Conservation (phyloP, 306 rosid species). For the Citrullus mucosospermus region DNA sequence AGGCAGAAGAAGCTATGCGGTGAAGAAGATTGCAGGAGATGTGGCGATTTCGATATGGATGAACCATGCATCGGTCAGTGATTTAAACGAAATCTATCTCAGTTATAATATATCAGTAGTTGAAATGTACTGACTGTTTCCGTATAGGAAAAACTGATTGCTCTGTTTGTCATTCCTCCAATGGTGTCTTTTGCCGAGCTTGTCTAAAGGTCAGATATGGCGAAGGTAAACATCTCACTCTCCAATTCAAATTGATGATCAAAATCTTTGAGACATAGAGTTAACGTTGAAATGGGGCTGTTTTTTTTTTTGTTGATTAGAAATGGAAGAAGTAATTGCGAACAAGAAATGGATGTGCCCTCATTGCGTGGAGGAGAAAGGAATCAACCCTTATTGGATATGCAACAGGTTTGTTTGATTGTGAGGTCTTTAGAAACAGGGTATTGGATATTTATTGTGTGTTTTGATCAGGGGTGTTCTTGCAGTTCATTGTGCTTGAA, state of each 20-base stretch:
- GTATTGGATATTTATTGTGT: not conserved
- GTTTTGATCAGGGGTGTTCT: not conserved
- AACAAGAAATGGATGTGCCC: constrained; percentile 71
- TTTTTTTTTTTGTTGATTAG: constrained; percentile 13
- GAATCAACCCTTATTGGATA: constrained; percentile 53
- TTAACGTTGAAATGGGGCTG: not conserved
- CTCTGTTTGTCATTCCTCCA: constrained; percentile 59
- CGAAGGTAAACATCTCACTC: constrained; percentile 35
- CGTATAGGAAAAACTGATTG: constrained; percentile 67
- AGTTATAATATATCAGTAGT: not conserved
- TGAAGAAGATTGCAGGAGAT: constrained; percentile 63
- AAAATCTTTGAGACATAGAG: not conserved
- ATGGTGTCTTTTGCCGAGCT: constrained; percentile 55
- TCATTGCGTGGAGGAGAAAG: constrained; percentile 63
- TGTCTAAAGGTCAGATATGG: constrained; percentile 72
- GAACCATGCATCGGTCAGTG: constrained; percentile 57
- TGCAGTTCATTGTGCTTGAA: constrained; percentile 49
- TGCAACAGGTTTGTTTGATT: constrained; percentile 51
- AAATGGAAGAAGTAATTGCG: constrained; percentile 49
- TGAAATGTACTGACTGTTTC: constrained; percentile 2
- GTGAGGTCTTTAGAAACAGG: not conserved
- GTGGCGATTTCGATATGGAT: constrained; percentile 43
- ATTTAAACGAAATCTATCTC: not conserved
- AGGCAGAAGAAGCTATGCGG: constrained; percentile 70
- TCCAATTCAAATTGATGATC: not conserved